These are phyloP conservation scores for Odontarrhena argentea DNA, from an alignment of 345 rosid genomes.

Conservation along the genomic window DNA sequence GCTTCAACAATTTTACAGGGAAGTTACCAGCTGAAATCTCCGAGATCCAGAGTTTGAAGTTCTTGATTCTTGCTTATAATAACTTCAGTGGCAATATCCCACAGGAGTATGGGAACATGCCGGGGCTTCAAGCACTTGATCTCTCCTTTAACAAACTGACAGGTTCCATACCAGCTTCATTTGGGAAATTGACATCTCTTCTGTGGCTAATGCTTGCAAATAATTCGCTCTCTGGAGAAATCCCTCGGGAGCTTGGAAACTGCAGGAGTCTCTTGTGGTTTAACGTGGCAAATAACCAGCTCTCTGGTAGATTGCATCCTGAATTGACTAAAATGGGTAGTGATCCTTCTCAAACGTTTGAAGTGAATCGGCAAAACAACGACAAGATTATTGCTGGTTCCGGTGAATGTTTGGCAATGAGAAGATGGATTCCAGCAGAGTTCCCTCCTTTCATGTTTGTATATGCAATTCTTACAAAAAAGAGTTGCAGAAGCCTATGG, in stretches of 20 bases:
- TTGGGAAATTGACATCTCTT: conserved; percentile 72
- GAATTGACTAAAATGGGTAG: conserved; percentile 66
- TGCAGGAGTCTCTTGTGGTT: conserved; percentile 86
- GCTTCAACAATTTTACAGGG: conserved; percentile 76
- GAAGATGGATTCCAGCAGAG: conserved; percentile 94
- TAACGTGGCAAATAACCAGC: conserved; percentile 76
- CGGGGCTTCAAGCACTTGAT: conserved; percentile 73
- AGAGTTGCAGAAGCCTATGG: conserved; percentile 79
- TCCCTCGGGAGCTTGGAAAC: conserved; percentile 73
- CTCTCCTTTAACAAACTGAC: conserved; percentile 72
- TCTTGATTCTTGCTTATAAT: conserved; percentile 65
- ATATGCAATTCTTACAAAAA: conserved; percentile 63
- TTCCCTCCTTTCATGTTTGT: conserved; percentile 86
- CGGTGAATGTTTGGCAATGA: conserved; percentile 78
- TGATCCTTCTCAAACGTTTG: conserved; percentile 58
- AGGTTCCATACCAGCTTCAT: conserved; percentile 65
- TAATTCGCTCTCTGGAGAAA: conserved; percentile 63
- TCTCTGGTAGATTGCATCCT: conserved; percentile 62
- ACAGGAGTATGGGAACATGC: conserved; percentile 62
- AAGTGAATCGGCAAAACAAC: conserved; percentile 44
- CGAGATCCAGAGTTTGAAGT: conserved; percentile 56
- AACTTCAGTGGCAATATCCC: conserved; percentile 72
- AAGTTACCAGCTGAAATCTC: conserved; percentile 64
- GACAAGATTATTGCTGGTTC: conserved; percentile 55
- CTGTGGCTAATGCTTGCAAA: conserved; percentile 96